Percentiles rank a stretch among this genome's conserved stretches.
Conservation (phyloP, 306 rosid species). For the Sicyos baderoa region DNA sequence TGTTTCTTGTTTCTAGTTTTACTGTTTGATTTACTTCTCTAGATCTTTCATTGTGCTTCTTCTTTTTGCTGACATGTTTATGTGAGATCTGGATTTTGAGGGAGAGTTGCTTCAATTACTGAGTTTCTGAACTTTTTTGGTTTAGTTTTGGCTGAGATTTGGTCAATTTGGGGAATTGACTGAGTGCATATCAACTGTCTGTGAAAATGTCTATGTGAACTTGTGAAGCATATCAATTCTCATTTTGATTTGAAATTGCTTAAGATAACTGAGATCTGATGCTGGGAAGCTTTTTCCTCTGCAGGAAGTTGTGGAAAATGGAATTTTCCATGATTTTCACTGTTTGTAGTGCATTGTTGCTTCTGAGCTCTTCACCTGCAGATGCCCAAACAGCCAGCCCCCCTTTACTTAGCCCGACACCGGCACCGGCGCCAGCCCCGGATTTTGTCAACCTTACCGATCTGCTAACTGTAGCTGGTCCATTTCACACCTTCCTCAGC, state of each 20-base stretch:
- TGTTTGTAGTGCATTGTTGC: slow-evolving; percentile 38
- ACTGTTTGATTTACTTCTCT: slow-evolving; percentile 15
- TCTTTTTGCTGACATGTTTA: not conserved
- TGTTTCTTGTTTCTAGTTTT: not conserved
- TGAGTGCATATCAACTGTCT: not conserved
- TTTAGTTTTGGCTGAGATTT: slow-evolving; percentile 7
- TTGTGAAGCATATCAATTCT: not conserved
- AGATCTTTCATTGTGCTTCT: not conserved
- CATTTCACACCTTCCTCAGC: slow-evolving; percentile 72
- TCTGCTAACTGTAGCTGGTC: slow-evolving; percentile 81
- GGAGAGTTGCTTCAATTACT: not conserved
- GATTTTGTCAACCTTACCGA: slow-evolving; percentile 76
- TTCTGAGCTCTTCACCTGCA: slow-evolving; percentile 44
- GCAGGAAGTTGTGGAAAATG: slow-evolving; percentile 87
- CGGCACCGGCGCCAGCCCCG: slow-evolving; percentile 87
- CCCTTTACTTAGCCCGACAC: slow-evolving; percentile 55
- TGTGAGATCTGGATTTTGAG: slow-evolving; percentile 16
- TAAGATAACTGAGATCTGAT: slow-evolving; percentile 12
- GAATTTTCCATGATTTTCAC: slow-evolving; percentile 38
- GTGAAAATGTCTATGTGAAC: not conserved
- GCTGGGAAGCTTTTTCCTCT: slow-evolving; percentile 35
- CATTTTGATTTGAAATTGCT: slow-evolving; percentile 18
- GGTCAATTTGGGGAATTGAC: not conserved
- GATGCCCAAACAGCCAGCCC: slow-evolving; percentile 62
- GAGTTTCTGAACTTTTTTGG: not conserved